Evolutionary conservation across 2,329 filamentous ascomycete genomes (phyloP).

Genomic region (Ascochyta koolunga): DNA sequence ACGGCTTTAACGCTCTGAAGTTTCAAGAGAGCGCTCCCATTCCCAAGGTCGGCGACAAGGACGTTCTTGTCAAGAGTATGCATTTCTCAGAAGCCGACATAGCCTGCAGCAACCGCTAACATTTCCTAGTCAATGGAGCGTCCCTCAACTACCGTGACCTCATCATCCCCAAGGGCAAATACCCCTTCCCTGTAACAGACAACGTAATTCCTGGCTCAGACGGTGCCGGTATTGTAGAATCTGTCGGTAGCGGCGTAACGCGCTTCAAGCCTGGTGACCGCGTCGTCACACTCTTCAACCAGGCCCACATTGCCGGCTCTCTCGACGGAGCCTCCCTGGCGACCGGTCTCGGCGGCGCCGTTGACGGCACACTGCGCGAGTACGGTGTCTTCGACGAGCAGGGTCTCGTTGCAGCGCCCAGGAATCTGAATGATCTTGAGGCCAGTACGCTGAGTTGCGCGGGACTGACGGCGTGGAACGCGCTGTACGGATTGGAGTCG

Average conservation of each 20-base stretch:
- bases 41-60: conserved; percentile 69
- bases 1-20: conserved; percentile 67
- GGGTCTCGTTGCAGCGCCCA: conserved; percentile 69
- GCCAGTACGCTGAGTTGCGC: conserved; percentile 56
- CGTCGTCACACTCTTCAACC: conserved; percentile 69
- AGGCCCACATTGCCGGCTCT: conserved; percentile 60
- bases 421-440: conserved; percentile 57
- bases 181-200: conserved; percentile 52
- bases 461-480: conserved; percentile 58
- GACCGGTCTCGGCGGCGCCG: conserved; percentile 69
- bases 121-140: conserved; percentile 51
- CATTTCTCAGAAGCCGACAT: not conserved
- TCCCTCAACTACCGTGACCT: conserved; percentile 59
- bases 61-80: conserved; percentile 71
- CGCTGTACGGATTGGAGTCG: conserved; percentile 56
- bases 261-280: conserved; percentile 64
- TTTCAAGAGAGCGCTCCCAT: conserved; percentile 59
- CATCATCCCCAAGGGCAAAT: conserved; percentile 55
- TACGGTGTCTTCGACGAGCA: conserved; percentile 70
- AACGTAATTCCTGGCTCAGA: conserved; percentile 57
- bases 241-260: conserved; percentile 61
- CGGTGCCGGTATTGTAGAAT: conserved; percentile 59
- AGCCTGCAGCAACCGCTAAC: conserved; percentile 5
- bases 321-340: conserved; percentile 47
- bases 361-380: conserved; percentile 72